Conservation (phyloP, 768 basidiomycete species). For the Xerocomus potaroensis region DNA sequence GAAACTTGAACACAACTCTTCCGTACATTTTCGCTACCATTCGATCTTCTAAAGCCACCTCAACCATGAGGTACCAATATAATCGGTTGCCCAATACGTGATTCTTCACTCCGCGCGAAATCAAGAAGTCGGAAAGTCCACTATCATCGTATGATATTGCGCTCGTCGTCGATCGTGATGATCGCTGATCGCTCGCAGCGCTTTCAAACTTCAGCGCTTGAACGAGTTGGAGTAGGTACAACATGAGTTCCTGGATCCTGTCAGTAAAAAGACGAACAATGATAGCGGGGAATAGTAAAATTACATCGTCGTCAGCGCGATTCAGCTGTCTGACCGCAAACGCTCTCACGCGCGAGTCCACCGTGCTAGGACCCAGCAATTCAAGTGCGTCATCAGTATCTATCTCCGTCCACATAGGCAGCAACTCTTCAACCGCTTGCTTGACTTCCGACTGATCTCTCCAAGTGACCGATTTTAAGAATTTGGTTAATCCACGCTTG, state of each 20-base stretch:
- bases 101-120: conserved; percentile 79
- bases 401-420: conserved; percentile 96
- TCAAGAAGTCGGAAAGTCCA: conserved; percentile 89
- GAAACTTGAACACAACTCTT: conserved; percentile 84
- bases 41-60: conserved; percentile 83
- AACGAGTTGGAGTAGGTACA: conserved; percentile 93
- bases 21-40: conserved; percentile 92
- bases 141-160: conserved; percentile 88
- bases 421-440: conserved; percentile 92
- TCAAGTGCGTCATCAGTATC: conserved; percentile 97
- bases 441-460: conserved; percentile 93
- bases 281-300: conserved; percentile 15
- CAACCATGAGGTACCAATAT: conserved; percentile 98
- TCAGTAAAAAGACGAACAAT: background rate
- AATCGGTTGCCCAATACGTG: conserved; percentile 83
- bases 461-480: conserved; percentile 97
- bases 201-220: conserved; percentile 98
- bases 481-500: conserved; percentile 94
- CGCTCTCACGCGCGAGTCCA: conserved; percentile 87
- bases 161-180: conserved; percentile 65
- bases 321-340: conserved; percentile 92
- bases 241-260: conserved; percentile 67
- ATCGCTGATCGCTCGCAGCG: conserved; percentile 68
- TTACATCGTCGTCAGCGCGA: conserved; percentile 91
- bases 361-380: conserved; percentile 82